Evolutionary conservation across 371 early-diverging fungal species (phyloP), one percentile per base, ranked within the genome.

Genomic region (Antonospora locustae): DNA sequence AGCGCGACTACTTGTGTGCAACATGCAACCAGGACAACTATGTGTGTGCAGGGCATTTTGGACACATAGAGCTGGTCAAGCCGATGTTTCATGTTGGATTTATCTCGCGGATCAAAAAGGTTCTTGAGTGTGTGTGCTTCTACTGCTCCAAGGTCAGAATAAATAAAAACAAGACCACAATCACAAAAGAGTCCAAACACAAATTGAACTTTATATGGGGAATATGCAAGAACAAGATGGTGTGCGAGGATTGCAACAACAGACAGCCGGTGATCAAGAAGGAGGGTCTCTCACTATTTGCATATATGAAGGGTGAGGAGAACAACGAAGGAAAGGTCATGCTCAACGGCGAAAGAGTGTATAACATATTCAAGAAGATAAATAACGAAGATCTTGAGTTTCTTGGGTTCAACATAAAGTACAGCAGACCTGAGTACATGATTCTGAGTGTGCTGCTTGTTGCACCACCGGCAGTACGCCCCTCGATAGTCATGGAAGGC

Each of bases 11-110:
- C 78, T 86, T 87, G 73, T 98, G 99, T 74, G 82, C 81, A 66
- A 94, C 96, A 4, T 98, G 99, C 75, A 84, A 82, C 41, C 87
- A 87, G 69, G 82, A 83, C 62, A 89, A 87, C 85, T 82, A 83
- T 24, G 86, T 87, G 61, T 98, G 99, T 70, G 85, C 86, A 16
- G 96, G 99, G 27, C 99, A 98, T 72, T 96, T 94, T 81, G 96
- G 90, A 7, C 90, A 94, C 67, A 90, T 98, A 64, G 90, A 93
- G 67, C 80, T 98, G 4, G 86, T 86, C n/a, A 86, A 84, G 71
- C 94, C 96, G 7, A 90, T 95, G 19, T 92, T 82, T 76, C 95
- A 95, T 74, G 79, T 85, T 41, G 74, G 73, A 1, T 73, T 63
- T 51, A 52, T 73, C 60, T 82, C 80, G 73, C 80, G 69, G 50